A percentile compares a stretch with the other conserved stretches of the same genome.
phyloP scores from a whole-genome alignment of 768 basidiomycete genomes.

The Lanmaoa rubissima region DNA sequence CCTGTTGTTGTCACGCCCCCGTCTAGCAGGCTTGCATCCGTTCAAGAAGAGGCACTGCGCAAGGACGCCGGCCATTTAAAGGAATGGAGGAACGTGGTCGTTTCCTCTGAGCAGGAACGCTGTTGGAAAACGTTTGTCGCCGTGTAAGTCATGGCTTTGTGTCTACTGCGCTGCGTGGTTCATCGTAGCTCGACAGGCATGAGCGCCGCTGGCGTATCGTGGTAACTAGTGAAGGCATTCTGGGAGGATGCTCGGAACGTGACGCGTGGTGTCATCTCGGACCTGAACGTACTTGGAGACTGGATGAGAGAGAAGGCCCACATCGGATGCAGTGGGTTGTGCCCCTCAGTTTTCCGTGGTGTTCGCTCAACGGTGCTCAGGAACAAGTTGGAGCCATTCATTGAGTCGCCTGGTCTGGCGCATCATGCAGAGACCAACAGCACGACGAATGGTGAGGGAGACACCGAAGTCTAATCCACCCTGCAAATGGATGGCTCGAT shows the following conservation, averaged over 20 bases:
- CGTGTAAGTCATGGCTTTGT: conserved; percentile 40
- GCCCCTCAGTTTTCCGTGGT: background rate
- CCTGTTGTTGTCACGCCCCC: background rate
- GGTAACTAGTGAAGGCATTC: conserved; percentile 57
- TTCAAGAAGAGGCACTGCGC: conserved; percentile 43
- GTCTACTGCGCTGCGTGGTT: background rate
- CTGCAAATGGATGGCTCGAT: conserved; percentile 24
- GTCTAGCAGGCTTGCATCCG: conserved; percentile 17
- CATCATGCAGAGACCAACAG: conserved; percentile 12
- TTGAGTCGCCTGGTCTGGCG: conserved; percentile 42
- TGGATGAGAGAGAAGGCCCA: conserved; percentile 93
- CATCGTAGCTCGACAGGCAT: conserved; percentile 43
- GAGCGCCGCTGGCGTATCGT: conserved; percentile 74
- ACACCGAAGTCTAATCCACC: conserved; percentile 45
- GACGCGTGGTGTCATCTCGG: conserved; percentile 74
- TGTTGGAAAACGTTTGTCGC: conserved; percentile 72
- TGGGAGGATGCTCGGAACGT: conserved; percentile 66
- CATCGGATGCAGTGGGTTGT: conserved; percentile 69
- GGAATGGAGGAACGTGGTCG: conserved; percentile 73
- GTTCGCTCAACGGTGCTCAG: conserved; percentile 36
- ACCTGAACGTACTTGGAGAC: conserved; percentile 57
- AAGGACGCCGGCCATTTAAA: conserved; percentile 62
- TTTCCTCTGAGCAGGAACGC: conserved; percentile 67
- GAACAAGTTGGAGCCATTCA: conserved; percentile 72
- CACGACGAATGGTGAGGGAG: conserved; percentile 42